Evolutionary conservation across 805 yeast species (phyloP).

Genomic region (Cyberlindnera lachancei): DNA sequence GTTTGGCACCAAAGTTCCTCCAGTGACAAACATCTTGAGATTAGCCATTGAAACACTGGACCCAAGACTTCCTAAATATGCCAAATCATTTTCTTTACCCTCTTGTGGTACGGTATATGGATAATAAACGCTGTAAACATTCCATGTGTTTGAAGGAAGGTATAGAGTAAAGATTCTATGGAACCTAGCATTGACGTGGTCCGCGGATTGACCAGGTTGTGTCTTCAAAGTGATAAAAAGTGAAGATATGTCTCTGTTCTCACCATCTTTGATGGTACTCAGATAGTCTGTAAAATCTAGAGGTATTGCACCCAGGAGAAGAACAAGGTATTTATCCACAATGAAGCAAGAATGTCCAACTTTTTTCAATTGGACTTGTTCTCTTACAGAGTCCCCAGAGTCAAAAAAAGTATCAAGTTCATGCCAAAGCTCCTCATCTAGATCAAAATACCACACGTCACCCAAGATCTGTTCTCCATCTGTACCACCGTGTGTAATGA

Average conservation of each 20-base stretch:
- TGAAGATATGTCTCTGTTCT: slow-evolving; percentile 11
- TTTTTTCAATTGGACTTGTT: slow-evolving; percentile 11
- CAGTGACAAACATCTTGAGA: slow-evolving; percentile 6
- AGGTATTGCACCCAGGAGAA: slow-evolving; percentile 15
- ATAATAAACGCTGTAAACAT: slow-evolving; percentile 5
- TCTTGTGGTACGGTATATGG: slow-evolving; percentile 1
- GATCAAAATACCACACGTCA: slow-evolving; percentile 45
- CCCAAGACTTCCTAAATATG: slow-evolving; percentile 3
- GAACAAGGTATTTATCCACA: slow-evolving; percentile 15
- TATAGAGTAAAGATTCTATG: slow-evolving; percentile 2
- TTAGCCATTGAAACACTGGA: slow-evolving; percentile 3
- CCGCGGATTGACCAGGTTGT: not conserved
- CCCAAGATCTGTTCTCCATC: slow-evolving; percentile 28
- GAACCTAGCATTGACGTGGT: not conserved
- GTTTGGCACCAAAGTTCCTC: slow-evolving; percentile 5
- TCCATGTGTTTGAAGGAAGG: slow-evolving; percentile 2
- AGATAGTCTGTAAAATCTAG: slow-evolving; percentile 1
- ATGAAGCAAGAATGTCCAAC: slow-evolving; percentile 12
- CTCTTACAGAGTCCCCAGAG: slow-evolving; percentile 1
- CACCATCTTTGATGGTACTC: not conserved
- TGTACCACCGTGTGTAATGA: slow-evolving; percentile 34
- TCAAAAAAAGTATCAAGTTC: slow-evolving; percentile 22
- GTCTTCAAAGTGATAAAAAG: not conserved
- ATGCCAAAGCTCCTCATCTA: slow-evolving; percentile 37
- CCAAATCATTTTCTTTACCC: slow-evolving; percentile 1